Base-by-base conservation (phyloP, 352 stramenopile species). In the Globisporangium spiculum region DNA sequence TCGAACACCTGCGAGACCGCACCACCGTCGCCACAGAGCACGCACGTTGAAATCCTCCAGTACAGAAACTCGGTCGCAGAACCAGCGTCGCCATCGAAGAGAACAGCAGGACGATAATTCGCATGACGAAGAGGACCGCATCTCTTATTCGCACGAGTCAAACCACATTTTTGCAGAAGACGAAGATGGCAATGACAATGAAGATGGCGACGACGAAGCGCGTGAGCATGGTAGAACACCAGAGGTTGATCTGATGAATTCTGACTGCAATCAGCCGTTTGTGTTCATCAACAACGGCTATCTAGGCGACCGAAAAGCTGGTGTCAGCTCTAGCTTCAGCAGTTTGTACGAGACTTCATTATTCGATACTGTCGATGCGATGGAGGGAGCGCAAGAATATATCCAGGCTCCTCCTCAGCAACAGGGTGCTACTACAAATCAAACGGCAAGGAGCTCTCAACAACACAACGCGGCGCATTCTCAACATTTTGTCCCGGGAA, bases 291-390 rank as follows among this genome's bases (percentile, higher is more conserved):
- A 50, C 34, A 27, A 18, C 1, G 34, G 18, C 1, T n/a, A 69
- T n/a, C 32, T 54, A 10, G 24, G 32, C 27, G 34, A 18, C 18
- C 52, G 20, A 4, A 30, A 44, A 22, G 7, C 24, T n/a, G 41
- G 46, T 2, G 24, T 48, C 3, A 48, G n/a, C 54, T 27, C 32
- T 12, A 76, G 65, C 36, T 75, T 75, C 41, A 66, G 63, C 24
- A 70, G 52, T 54, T 27, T 88, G 59, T 84, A 81, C 54, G 80
- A 88, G 30, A 70, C 74, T 3, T 83, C 76, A 3, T 53, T 88
- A 30, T 76, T 86, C 38, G 80, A 84, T 27, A 71, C 81, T 8
- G 72, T 88, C 2, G 72, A 88, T 30, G 71, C 74, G 0, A 73
- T 88, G 20, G 80, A 88, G 61, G 55, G 27, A 30, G 36, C n/a